Evolutionary conservation across 345 rosid species (phyloP).

Genomic region (Eucalyptus pumila): DNA sequence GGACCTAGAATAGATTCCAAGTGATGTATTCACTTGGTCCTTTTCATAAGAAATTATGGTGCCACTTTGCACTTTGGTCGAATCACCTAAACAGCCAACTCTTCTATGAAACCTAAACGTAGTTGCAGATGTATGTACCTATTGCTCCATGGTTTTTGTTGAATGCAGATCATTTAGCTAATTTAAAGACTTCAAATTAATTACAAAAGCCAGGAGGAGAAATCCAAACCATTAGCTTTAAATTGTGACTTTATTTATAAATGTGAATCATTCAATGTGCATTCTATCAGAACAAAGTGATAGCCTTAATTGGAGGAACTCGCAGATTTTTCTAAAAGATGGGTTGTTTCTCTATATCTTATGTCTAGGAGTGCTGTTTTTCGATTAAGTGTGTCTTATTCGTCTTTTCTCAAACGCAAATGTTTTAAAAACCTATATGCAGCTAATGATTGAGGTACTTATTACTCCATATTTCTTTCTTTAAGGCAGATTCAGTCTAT

Average conservation of each 20-base stretch:
- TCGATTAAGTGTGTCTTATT: background rate
- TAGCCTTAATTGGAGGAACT: background rate
- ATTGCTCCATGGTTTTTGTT: background rate
- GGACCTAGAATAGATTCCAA: background rate
- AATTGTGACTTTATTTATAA: background rate
- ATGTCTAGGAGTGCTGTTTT: background rate
- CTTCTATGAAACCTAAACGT: background rate
- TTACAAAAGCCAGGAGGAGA: background rate
- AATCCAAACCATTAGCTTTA: background rate
- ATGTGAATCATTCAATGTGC: background rate
- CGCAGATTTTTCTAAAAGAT: background rate
- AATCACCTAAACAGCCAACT: background rate
- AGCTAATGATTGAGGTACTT: background rate
- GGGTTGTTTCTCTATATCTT: background rate
- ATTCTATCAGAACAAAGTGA: background rate
- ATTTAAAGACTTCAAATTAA: background rate
- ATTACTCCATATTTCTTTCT: background rate
- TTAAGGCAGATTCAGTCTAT: background rate
- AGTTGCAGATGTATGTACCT: background rate
- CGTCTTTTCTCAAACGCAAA: background rate
- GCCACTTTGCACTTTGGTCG: background rate
- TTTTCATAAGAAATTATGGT: background rate
- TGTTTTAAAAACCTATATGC: background rate
- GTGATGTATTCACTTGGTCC: background rate
- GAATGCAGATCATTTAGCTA: background rate